Evolutionary conservation across 2,329 filamentous ascomycete genomes (phyloP), one percentile per base, ranked within the genome.

Genomic region (Exophiala alcalophila): DNA sequence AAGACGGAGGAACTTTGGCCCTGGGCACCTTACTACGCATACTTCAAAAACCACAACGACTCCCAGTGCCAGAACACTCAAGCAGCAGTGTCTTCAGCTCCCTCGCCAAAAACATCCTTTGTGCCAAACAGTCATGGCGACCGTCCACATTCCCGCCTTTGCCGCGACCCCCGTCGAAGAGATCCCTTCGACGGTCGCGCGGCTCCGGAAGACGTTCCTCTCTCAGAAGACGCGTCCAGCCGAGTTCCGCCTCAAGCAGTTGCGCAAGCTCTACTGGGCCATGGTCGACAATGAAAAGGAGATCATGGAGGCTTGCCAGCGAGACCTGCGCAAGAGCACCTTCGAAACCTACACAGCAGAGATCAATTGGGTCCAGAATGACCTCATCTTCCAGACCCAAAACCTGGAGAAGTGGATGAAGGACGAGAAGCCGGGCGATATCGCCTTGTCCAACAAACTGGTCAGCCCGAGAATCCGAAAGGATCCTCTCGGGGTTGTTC

Each of bases 191-290:
- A 76, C 76, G 28, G 77, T 81, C 60, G 71, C 77, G 43, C 75
- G 69, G 5, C 68, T 84, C 29, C 81, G 81, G 59, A 67, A 73
- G 37, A 80, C 83, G n/a, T 97, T 87, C 68, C 74, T 76, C 56
- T 77, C 85, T 12, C 82, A 89, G 64, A 85, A 83, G 68, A 96
- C 90, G 29, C 88, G 88, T 61, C 77, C 86, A 40, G 62, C 96
- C 48, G 77, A 86, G 59, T 97, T 84, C 70, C 82, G 92, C 52
- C 73, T 90, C 51, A 74, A 80, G 40, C 92, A 97, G 74, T 80
- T 98, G 49, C 84, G 90, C 57, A 91, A 89, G 75, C 81, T 97
- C 43, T 97, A 95, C 73, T 97, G 92, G 92, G 89, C 78, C 8
- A 55, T 96, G 55, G 81, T 81, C 53, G 91, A 97, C 71, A 83